These are phyloP conservation scores for Aurinia saxatilis DNA, from an alignment of 345 rosid species.

Conservation along the genomic window DNA sequence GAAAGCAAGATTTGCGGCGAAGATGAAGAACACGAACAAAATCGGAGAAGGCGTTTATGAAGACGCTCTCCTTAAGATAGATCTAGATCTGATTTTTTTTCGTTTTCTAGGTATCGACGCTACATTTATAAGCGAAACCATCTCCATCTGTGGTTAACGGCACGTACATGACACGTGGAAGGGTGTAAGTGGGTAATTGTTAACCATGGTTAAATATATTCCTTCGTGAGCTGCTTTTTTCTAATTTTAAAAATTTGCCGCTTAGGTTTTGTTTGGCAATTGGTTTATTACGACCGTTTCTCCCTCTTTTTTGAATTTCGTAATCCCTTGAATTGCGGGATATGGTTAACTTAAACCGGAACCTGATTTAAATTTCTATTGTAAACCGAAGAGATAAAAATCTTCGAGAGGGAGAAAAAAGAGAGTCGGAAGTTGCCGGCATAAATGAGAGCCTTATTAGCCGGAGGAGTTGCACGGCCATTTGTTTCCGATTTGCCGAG, in stretches of 20 bases:
- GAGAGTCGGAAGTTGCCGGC: background rate
- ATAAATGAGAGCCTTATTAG: slow-evolving; percentile 26
- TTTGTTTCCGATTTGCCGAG: slow-evolving; percentile 25
- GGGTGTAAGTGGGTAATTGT: slow-evolving; percentile 1
- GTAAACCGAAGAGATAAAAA: slow-evolving; percentile 16
- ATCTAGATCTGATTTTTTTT: slow-evolving; percentile 10
- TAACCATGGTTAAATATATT: slow-evolving; percentile 9
- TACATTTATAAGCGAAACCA: slow-evolving; percentile 22
- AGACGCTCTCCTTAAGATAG: slow-evolving; percentile 40
- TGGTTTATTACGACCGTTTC: slow-evolving; percentile 3
- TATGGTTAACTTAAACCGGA: too few relatives aligned
- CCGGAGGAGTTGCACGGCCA: slow-evolving; percentile 28
- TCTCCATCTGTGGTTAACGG: slow-evolving; percentile 9
- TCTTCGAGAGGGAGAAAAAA: background rate
- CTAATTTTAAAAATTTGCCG: slow-evolving; percentile 30
- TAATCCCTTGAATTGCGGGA: slow-evolving; percentile 2
- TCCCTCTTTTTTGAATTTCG: background rate
- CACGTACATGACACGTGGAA: slow-evolving; percentile 21
- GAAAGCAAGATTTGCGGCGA: background rate
- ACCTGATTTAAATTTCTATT: background rate
- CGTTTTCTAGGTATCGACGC: background rate
- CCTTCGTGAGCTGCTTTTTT: slow-evolving; percentile 9
- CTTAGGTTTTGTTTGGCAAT: slow-evolving; percentile 10
- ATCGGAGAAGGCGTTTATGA: slow-evolving; percentile 44
- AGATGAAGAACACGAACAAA: slow-evolving; percentile 5